Evolutionary conservation across 2,329 filamentous ascomycete species (phyloP), one percentile per base, ranked within the genome.

Genomic region (Penicillium sp.): DNA sequence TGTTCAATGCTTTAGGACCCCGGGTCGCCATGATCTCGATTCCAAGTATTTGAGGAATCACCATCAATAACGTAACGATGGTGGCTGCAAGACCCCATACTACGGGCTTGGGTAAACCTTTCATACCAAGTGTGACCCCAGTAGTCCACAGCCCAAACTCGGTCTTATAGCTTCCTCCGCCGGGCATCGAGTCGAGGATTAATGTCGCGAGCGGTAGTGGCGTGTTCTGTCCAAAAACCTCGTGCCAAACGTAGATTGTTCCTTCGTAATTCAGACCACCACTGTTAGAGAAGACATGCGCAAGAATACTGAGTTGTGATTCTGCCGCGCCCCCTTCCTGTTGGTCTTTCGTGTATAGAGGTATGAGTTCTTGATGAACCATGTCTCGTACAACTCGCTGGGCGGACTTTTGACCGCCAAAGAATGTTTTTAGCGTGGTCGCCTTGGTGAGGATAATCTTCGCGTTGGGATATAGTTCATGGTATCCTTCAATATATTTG

Each of bases 401-500:
- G 20, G 52, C 45, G 1, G 52, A 45, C 33, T 48, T 48, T 16
- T 55, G 52, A 7, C 52, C 52, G 28, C 45, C 52, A 40, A 55
- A 55, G 18, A 55, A 55, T 9, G 52, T 55, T 20, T 21, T 28
- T 20, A 55, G 16, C 1, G 52, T 55, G 6, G 52, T 55, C 23
- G 52, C 52, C 20, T 21, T 38, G 21, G 46, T 55, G n/a, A 55
- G 52, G 26, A 55, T 55, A 20, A 55, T 48, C 28, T 48, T 55
- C 6, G 52, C 42, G 14, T 30, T 38, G 16, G 52, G 52, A 38
- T 38, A 55, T 5, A 55, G 18, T 23, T 42, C 40, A 21, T 55
- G 45, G 33, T 55, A 55, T 33, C 52, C 52, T 26, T 55, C 52
- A 9, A 55, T 30, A 38, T 55, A 55, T 5, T 55, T 55, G 33